Base-by-base conservation (phyloP, 495 filamentous ascomycete species). In the Xanthoparmelia taractica region DNA sequence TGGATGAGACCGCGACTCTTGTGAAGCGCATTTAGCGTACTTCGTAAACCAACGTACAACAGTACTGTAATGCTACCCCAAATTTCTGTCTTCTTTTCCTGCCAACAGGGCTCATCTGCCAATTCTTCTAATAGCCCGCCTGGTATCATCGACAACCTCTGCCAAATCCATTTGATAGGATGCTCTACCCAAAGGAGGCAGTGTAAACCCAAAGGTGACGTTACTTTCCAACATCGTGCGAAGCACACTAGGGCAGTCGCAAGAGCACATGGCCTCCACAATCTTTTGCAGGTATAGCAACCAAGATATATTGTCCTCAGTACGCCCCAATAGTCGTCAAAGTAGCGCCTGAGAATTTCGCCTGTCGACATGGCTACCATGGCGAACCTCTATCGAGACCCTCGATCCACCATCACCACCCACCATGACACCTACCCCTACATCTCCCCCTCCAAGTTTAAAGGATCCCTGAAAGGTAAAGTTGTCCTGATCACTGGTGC, bases 401-500 rank as follows among this genome's bases (percentile, higher is more conserved):
- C 60, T 7, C 27, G 18, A 23, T 63, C 60, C n/a, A 56, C 29
- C 38, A 18, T 63, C 13, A 27, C 60, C 27, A 34, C 50, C 25
- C 50, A 57, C 37, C 50, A 63, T 31, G 57, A 67, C 27, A 64
- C 65, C 48, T 74, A 70, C 43, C 41, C 50, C 4, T 68, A 71
- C 40, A 71, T 72, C 38, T 56, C 67, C 12, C 75, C 75, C 36
- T 33, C 65, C 2, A 70, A 69, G 31, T 66, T 60, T 29, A 45
- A 8, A 4, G 62, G 54, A 74, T 86, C 84, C 17, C 77, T 89
- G 55, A 84, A 82, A 67, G 82, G 81, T 59, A 84, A 80, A 65
- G 89, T 85, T 8, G 86, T 87, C 27, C 84, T 91, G 56, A 81
- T 91, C 17, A 85, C 88, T 7, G 88, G 88, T 11, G 85, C 87